A percentile compares a stretch with the other conserved stretches of the same genome.
Evolutionary conservation across 2,329 filamentous ascomycete genomes (phyloP).

Genomic region (Aotearoamyces nothofagi): DNA sequence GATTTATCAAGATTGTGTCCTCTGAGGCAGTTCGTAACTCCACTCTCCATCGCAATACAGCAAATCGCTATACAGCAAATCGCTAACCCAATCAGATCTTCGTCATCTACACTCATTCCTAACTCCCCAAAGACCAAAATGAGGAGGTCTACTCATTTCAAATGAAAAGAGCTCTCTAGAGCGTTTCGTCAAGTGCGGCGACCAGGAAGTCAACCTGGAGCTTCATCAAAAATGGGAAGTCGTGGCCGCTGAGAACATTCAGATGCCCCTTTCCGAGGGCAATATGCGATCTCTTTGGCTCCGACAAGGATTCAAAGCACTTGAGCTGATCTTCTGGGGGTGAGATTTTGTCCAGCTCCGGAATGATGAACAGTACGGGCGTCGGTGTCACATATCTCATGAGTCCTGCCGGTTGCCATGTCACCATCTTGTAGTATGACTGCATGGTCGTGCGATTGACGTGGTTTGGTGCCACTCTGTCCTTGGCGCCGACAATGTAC

Average conservation of each 20-base stretch:
- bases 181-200: neutral
- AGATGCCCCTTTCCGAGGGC: constrained; percentile 9
- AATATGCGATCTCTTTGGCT: constrained; percentile 6
- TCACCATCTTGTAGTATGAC: constrained; percentile 2
- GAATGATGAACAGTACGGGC: constrained; percentile 4
- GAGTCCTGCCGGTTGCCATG: constrained; percentile 3
- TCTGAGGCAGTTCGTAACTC: too few relatives aligned
- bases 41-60: too few relatives aligned
- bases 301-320: constrained; percentile 4
- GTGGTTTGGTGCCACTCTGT: constrained; percentile 5
- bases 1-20: too few relatives aligned
- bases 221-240: constrained; percentile 4
- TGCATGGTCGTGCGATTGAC: constrained; percentile 7
- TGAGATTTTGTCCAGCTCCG: constrained; percentile 4
- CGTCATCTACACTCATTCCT: too few relatives aligned
- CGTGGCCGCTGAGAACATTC: constrained; percentile 8
- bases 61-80: too few relatives aligned
- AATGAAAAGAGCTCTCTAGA: too few relatives aligned
- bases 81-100: too few relatives aligned
- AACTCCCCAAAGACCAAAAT: too few relatives aligned
- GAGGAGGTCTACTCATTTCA: too few relatives aligned
- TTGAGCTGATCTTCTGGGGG: constrained; percentile 3
- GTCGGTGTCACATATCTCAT: too few relatives aligned
- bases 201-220: constrained; percentile 1
- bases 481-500: constrained; percentile 7